phyloP scores from a whole-genome alignment of 257 asterid species.

The Nicotiana noctiflora region DNA sequence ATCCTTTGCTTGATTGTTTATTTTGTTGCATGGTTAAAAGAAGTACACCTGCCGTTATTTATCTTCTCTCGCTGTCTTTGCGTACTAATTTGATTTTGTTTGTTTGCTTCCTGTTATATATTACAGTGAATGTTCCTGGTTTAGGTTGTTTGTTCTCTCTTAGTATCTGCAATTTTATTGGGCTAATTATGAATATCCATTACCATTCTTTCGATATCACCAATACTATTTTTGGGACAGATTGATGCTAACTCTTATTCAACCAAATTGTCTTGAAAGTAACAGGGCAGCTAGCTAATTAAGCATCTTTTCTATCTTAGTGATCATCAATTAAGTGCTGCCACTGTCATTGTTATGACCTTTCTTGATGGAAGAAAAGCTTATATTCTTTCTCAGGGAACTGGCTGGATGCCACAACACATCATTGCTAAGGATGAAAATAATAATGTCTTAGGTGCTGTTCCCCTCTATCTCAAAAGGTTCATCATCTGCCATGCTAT shows the following conservation, averaged over 20 bases:
- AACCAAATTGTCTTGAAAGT: neutral
- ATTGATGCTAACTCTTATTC: neutral
- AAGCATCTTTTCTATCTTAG: neutral
- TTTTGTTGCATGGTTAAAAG: neutral
- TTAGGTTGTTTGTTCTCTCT: neutral
- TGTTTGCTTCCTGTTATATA: neutral
- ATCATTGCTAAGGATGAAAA: constrained; percentile 37
- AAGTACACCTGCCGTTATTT: neutral
- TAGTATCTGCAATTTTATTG: no score
- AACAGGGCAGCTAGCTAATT: neutral
- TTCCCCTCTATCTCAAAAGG: no score
- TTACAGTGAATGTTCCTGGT: neutral
- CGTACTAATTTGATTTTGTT: neutral
- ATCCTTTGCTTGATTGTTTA: neutral
- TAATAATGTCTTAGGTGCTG: no score
- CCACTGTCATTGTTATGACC: neutral
- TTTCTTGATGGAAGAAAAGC: constrained; percentile 17
- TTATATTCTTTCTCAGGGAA: constrained; percentile 50
- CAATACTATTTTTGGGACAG: neutral
- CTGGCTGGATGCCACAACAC: constrained; percentile 95
- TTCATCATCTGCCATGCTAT: no score
- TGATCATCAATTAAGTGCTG: neutral
- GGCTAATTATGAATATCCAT: no score
- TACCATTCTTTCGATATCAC: neutral
- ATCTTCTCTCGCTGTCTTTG: neutral